Conservation (phyloP, 2,329 filamentous ascomycete genomes). For the Hymenoscyphus fructigenus region DNA sequence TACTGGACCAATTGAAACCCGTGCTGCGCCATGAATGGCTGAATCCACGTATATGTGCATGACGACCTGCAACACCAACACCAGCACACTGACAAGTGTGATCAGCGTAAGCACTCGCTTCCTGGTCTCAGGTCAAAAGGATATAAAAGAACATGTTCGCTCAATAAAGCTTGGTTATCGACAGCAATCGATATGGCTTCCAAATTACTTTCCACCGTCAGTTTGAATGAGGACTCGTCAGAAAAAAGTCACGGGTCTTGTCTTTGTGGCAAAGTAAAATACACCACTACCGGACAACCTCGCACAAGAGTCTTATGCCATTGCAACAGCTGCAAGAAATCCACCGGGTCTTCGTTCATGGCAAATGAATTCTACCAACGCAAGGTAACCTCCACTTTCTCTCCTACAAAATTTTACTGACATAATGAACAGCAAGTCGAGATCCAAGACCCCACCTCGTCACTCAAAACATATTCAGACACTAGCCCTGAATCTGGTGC, state of each 20-base stretch:
- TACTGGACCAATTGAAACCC: not conserved
- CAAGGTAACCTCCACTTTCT: constrained; percentile 7
- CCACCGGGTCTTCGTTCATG: constrained; percentile 15
- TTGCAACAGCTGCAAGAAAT: constrained; percentile 19
- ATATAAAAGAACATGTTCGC: too few relatives aligned
- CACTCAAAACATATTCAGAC: constrained; percentile 9
- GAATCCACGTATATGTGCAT: not conserved
- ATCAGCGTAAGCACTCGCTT: too few relatives aligned
- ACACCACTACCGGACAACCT: constrained; percentile 13
- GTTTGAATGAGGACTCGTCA: not conserved
- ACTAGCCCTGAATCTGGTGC: constrained; percentile 1
- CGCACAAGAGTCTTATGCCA: constrained; percentile 14
- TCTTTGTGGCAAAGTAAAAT: constrained; percentile 16
- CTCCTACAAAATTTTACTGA: not conserved
- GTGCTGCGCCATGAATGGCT: not conserved
- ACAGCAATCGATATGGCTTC: not conserved
- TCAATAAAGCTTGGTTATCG: too few relatives aligned
- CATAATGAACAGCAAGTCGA: constrained; percentile 7
- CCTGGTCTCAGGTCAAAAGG: too few relatives aligned
- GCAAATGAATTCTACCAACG: constrained; percentile 14
- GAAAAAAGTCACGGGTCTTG: constrained; percentile 13
- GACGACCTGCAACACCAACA: too few relatives aligned
- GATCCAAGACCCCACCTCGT: not conserved
- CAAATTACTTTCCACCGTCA: not conserved
- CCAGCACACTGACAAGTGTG: too few relatives aligned